These are phyloP conservation scores for Populus alba DNA, from an alignment of 345 rosid genomes.

Conservation along the genomic window DNA sequence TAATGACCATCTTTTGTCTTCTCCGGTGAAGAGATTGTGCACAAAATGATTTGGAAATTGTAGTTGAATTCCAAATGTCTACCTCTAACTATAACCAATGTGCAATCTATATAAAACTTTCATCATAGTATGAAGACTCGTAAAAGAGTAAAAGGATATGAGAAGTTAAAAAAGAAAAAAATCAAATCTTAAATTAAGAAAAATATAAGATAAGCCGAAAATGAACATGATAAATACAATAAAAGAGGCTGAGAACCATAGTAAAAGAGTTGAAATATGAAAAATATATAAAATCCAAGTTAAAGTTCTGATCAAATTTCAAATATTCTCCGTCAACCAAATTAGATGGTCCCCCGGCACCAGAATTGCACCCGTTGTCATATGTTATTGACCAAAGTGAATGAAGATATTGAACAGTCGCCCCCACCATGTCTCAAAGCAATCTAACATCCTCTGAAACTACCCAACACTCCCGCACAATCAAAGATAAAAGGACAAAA, in stretches of 20 bases:
- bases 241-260: too few relatives aligned
- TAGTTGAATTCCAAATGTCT: neutral
- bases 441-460: conserved; percentile 20
- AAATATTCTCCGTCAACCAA: neutral
- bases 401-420: conserved; percentile 16
- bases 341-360: conserved; percentile 17
- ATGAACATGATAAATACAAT: too few relatives aligned
- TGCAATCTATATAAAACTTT: too few relatives aligned
- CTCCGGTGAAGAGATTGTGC: neutral
- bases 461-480: conserved; percentile 9
- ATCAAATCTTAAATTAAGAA: too few relatives aligned
- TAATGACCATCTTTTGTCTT: neutral
- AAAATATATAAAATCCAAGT: neutral
- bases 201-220: too few relatives aligned
- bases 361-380: conserved; percentile 4
- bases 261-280: neutral
- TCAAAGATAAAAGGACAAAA: neutral
- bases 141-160: too few relatives aligned
- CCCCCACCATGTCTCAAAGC: conserved; percentile 24
- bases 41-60: neutral
- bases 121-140: too few relatives aligned
- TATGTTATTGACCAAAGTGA: conserved; percentile 22
- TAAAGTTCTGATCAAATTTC: conserved; percentile 6
- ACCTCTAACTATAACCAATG: neutral
- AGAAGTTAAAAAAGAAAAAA: too few relatives aligned